Evolutionary conservation across 768 basidiomycete species (phyloP).

Genomic region (Suillus alpinus): DNA sequence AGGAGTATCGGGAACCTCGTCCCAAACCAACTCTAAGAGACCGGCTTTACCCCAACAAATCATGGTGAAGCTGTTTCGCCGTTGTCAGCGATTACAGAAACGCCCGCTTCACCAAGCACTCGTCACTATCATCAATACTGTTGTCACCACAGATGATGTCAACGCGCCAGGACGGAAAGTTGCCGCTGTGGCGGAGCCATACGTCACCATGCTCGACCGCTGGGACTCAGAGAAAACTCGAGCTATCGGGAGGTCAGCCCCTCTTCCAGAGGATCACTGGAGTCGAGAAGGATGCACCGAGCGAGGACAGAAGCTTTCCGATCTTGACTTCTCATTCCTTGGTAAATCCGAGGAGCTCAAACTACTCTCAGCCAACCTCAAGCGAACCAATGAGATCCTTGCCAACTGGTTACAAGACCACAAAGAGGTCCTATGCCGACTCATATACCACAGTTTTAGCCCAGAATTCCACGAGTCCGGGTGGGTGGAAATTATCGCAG

Average conservation of each 20-base stretch:
- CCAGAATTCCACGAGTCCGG: constrained; percentile 25
- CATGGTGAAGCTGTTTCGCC: background rate
- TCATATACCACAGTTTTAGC: background rate
- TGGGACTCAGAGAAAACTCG: background rate
- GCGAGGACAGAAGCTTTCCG: background rate
- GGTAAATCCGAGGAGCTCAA: background rate
- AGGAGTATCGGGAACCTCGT: background rate
- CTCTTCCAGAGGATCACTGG: background rate
- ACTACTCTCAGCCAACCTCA: background rate
- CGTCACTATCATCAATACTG: background rate
- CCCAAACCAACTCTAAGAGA: background rate
- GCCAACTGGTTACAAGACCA: background rate
- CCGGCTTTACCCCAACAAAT: background rate
- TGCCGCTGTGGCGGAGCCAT: background rate
- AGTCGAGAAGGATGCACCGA: background rate
- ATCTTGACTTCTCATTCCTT: constrained; percentile 5
- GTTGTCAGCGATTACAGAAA: background rate
- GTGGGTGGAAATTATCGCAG: constrained; percentile 25
- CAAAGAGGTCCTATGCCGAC: background rate
- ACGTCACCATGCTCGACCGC: background rate
- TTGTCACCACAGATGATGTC: background rate
- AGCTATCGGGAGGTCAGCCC: background rate
- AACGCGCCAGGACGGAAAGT: background rate
- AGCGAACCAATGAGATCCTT: background rate
- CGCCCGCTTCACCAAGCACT: background rate